A percentile compares a stretch with the other conserved stretches of the same genome.
Evolutionary conservation across 768 basidiomycete genomes (phyloP).

Genomic region (Mycena crocata): DNA sequence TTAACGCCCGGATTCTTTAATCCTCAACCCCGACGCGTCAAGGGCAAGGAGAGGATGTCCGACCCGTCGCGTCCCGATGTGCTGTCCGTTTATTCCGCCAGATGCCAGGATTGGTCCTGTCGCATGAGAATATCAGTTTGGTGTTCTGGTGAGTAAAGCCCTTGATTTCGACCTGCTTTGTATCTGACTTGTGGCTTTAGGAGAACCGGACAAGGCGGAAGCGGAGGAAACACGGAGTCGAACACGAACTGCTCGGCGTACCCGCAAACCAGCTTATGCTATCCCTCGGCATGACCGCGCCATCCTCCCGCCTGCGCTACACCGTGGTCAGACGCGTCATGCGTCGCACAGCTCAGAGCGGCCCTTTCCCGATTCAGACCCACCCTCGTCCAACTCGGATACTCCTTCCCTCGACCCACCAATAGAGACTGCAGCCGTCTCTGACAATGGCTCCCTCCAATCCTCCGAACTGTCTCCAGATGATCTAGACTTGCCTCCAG

Average conservation of each 20-base stretch:
- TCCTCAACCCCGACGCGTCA: slow-evolving; percentile 61
- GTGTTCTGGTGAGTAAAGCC: slow-evolving; percentile 58
- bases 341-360: slow-evolving; percentile 28
- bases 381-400: slow-evolving; percentile 18
- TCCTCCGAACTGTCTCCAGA: background rate
- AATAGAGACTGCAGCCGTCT: slow-evolving; percentile 13
- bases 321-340: slow-evolving; percentile 25
- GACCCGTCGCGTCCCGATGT: slow-evolving; percentile 42
- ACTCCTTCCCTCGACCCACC: slow-evolving; percentile 12
- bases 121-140: slow-evolving; percentile 59
- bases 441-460: background rate
- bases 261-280: slow-evolving; percentile 2
- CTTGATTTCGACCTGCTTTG: background rate
- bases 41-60: slow-evolving; percentile 64
- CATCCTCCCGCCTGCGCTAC: slow-evolving; percentile 2
- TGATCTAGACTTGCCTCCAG: slow-evolving; percentile 11
- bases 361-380: slow-evolving; percentile 20
- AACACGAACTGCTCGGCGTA: slow-evolving; percentile 4
- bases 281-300: slow-evolving; percentile 14
- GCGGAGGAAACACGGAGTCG: slow-evolving; percentile 11
- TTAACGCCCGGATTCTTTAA: slow-evolving; percentile 65
- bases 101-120: slow-evolving; percentile 61
- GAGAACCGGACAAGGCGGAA: background rate
- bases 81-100: slow-evolving; percentile 45
- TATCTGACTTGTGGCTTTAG: background rate